Percentiles rank a stretch among this genome's conserved stretches.
Evolutionary conservation across 352 stramenopile species (phyloP).

Genomic region (Phytophthora cactorum): DNA sequence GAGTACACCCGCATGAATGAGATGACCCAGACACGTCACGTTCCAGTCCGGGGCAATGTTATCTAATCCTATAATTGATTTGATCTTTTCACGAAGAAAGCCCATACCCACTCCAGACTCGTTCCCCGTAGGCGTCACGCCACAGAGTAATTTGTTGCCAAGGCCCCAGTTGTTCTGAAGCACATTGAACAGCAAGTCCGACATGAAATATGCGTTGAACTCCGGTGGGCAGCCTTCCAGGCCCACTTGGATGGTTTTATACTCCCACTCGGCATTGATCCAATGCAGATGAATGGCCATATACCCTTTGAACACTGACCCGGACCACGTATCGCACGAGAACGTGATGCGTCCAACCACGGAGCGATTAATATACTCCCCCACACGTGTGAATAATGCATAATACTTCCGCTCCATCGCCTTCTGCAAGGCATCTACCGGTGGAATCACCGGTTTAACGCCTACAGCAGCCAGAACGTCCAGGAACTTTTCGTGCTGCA

Average conservation of each 20-base stretch:
- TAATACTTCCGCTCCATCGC: constrained; percentile 81
- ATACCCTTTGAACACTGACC: constrained; percentile 72
- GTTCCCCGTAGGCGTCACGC: constrained; percentile 65
- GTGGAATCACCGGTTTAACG: constrained; percentile 55
- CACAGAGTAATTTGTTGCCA: constrained; percentile 73
- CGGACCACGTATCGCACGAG: constrained; percentile 82
- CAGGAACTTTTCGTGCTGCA: constrained; percentile 76
- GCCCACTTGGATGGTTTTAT: constrained; percentile 81
- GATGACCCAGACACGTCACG: constrained; percentile 73
- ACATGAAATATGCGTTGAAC: constrained; percentile 81
- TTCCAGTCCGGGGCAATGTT: constrained; percentile 79
- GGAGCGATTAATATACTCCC: constrained; percentile 79
- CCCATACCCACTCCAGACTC: constrained; percentile 76
- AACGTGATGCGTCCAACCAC: constrained; percentile 76
- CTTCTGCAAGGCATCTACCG: constrained; percentile 65
- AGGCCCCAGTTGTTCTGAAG: constrained; percentile 82
- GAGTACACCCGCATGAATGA: constrained; percentile 72
- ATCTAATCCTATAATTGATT: constrained; percentile 77
- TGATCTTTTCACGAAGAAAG: constrained; percentile 82
- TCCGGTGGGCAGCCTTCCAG: constrained; percentile 73
- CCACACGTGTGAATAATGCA: constrained; percentile 67
- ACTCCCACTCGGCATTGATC: constrained; percentile 89
- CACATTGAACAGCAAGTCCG: constrained; percentile 81
- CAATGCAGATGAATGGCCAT: constrained; percentile 81
- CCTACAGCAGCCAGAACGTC: constrained; percentile 60